Evolutionary conservation across 345 rosid genomes (phyloP).

Genomic region (Aquilaria yunnanensis): DNA sequence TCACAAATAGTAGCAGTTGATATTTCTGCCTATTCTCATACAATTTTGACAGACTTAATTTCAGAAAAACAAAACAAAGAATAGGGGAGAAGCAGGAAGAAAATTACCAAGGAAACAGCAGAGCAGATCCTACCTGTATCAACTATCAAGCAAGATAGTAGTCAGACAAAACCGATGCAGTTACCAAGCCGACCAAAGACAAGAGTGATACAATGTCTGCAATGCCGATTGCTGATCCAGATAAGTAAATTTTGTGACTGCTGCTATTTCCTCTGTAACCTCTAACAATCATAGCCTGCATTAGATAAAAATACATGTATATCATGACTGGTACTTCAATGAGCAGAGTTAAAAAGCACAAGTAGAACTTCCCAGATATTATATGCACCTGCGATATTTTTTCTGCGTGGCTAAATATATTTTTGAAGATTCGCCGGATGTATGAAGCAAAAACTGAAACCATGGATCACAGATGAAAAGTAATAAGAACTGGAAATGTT

Average conservation of each 20-base stretch:
- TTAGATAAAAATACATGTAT: neutral
- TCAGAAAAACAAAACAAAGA: too few species aligned
- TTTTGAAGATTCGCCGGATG: conserved; percentile 82
- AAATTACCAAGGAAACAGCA: conserved; percentile 3
- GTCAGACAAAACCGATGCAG: conserved; percentile 64
- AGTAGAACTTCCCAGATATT: neutral
- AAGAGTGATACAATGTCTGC: conserved; percentile 56
- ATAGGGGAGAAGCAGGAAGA: neutral
- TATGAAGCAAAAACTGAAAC: conserved; percentile 70
- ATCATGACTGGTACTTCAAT: neutral
- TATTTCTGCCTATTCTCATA: too few species aligned
- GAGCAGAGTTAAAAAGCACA: neutral
- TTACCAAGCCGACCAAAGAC: conserved; percentile 55
- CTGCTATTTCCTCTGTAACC: conserved; percentile 86
- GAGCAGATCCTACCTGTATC: conserved; percentile 7
- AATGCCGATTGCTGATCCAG: conserved; percentile 40
- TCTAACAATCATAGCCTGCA: conserved; percentile 95
- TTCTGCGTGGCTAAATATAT: conserved; percentile 84
- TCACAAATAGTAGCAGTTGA: too few species aligned
- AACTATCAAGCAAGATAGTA: conserved; percentile 42
- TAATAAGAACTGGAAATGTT: neutral
- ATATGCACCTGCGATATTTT: conserved; percentile 84
- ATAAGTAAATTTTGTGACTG: conserved; percentile 60
- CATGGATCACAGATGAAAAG: conserved; percentile 5
- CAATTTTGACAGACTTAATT: too few species aligned